Base-by-base conservation (phyloP, 108 stramenopile genomes). In the Nitzschia sp. region DNA sequence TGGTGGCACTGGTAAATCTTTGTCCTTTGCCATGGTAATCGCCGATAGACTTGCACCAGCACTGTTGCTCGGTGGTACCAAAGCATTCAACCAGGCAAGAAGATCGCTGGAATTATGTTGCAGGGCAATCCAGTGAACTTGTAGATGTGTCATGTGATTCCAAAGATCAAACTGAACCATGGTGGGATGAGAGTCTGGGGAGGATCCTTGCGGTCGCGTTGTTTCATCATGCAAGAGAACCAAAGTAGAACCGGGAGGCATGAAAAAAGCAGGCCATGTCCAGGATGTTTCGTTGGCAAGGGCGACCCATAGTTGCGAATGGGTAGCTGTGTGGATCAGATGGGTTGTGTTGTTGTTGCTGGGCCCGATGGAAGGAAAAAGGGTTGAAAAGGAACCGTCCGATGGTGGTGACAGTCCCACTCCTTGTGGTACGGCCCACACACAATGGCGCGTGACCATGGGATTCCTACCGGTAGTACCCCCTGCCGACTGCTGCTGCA, bases 81-180 rank as follows among this genome's bases (percentile, higher is more conserved):
- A 5, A 3, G 29, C 29, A 34, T 34, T 34, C 29, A 34, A 34
- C 29, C 29, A 34, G 29, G 29, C 29, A 1, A 3, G 3, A 34
- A 34, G 29, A 15, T 21, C 26, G 3, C 1, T 24, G 44, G 42
- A 8, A 1, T 29, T 1, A 21, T 63, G 44, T 7, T 29, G 54
- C 56, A 69, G 15, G 0, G 78, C 69, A 6, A 83, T 14, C 82
- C 82, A 83, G 69, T 77, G 75, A 1, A 71, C 69, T 21, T 66
- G 65, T 15, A 83, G 9, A 55, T 83, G 70, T 12, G 71, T 21
- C n/a, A 65, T 11, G 54, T 79, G 63, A 58, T 77, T 83, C 54
- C 79, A 71, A 21, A 77, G 20, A n/a, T 69, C 82, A 64, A 69
- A 79, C 58, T 83, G 58, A 11, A 26, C 9, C 21, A 26, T 29